phyloP scores from a whole-genome alignment of 169 alveolate genomes.

The Plasmodium gaboni region DNA sequence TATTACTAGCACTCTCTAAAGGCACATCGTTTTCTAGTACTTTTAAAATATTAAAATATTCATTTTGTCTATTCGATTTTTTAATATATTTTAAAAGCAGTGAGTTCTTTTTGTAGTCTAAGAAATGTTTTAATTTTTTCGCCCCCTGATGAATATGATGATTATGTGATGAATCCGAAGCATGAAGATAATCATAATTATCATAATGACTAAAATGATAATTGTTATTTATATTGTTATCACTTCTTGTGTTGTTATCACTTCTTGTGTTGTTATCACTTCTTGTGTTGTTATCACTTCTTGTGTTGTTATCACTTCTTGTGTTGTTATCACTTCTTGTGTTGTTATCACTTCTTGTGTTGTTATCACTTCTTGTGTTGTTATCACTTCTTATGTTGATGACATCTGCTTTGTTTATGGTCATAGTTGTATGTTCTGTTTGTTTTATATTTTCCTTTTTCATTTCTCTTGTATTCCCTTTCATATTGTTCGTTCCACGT shows the following conservation, averaged over 20 bases:
- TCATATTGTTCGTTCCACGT: neutral
- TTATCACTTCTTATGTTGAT: too few relatives aligned
- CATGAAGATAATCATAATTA: too few relatives aligned
- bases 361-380: too few relatives aligned
- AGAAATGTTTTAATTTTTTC: too few relatives aligned
- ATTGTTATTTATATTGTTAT: neutral
- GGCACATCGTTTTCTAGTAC: neutral
- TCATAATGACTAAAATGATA: neutral
- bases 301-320: neutral
- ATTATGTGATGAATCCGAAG: too few relatives aligned
- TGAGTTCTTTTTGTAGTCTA: too few relatives aligned
- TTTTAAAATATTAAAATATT: neutral
- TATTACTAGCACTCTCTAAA: neutral
- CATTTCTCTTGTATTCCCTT: neutral
- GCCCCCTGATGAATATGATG: too few relatives aligned
- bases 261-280: neutral
- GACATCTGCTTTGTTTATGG: too few relatives aligned
- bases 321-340: neutral
- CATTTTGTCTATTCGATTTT: neutral
- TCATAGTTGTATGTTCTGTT: too few relatives aligned
- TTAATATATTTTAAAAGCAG: neutral
- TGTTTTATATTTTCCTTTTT: neutral
- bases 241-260: neutral
- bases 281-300: neutral
- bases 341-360: neutral